Evolutionary conservation across 202 grass and related monocot species (phyloP).

Genomic region (Dendrocalamus latiflorus): DNA sequence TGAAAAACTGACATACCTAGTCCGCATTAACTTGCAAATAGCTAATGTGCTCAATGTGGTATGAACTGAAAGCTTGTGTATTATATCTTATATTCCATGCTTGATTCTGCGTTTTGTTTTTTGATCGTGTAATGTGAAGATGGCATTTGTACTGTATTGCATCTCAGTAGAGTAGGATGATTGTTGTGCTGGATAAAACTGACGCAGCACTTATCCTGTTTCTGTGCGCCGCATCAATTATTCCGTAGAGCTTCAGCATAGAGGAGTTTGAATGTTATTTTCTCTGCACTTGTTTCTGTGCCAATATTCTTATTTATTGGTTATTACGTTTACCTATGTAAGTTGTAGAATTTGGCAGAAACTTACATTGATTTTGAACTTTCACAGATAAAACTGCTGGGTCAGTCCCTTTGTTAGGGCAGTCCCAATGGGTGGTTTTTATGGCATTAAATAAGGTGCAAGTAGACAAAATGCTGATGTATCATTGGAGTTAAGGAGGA

Average conservation of each 20-base stretch:
- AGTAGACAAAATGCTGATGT: too few relatives aligned
- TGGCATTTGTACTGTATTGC: neutral
- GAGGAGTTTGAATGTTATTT: neutral
- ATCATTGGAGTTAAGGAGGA: too few relatives aligned
- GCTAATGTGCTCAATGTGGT: neutral
- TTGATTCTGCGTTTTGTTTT: neutral
- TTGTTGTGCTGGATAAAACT: neutral
- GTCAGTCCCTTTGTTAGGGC: too few relatives aligned
- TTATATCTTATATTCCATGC: neutral
- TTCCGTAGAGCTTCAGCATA: neutral
- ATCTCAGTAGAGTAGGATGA: neutral
- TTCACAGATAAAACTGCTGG: too few relatives aligned
- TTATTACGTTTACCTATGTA: neutral
- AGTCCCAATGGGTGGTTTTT: too few relatives aligned
- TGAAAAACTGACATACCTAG: neutral
- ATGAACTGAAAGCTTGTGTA: neutral
- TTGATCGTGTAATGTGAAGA: neutral
- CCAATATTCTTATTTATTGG: neutral
- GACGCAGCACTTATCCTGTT: neutral
- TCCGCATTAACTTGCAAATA: neutral
- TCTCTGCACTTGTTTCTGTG: neutral
- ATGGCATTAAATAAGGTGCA: too few relatives aligned
- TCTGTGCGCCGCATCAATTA: neutral
- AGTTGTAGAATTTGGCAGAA: neutral
- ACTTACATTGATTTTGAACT: conserved; percentile 16